These are phyloP conservation scores for Alternaria gaisen DNA, from an alignment of 2,329 filamentous ascomycete genomes.

Conservation along the genomic window DNA sequence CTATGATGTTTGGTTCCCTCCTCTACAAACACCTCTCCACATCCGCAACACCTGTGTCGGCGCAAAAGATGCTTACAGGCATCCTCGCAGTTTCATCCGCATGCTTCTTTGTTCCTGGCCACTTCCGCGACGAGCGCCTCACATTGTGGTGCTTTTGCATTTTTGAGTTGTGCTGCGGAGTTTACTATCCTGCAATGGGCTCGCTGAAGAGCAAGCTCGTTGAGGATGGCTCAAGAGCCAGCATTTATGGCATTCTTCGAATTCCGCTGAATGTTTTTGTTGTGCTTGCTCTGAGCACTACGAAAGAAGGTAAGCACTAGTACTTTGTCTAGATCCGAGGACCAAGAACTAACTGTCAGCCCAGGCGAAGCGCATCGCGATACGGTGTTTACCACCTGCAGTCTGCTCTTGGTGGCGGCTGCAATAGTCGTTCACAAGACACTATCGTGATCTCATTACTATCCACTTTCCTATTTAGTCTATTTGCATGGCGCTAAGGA, in stretches of 20 bases:
- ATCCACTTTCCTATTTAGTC: neutral
- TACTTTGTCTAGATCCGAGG: neutral
- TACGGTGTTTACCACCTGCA: conserved; percentile 43
- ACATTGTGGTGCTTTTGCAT: conserved; percentile 67
- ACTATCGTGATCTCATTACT: conserved; percentile 21
- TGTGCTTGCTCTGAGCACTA: conserved; percentile 44
- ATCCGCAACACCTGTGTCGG: conserved; percentile 26
- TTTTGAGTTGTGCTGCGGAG: conserved; percentile 65
- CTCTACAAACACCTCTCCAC: conserved; percentile 56
- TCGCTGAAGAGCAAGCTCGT: conserved; percentile 64
- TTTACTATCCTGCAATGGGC: conserved; percentile 66
- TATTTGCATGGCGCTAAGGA: neutral
- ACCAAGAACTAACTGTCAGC: conserved; percentile 15
- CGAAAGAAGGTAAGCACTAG: conserved; percentile 39
- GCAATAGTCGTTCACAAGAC: conserved; percentile 39
- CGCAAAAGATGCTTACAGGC: conserved; percentile 41
- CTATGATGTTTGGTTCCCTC: conserved; percentile 67
- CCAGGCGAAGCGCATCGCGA: conserved; percentile 43
- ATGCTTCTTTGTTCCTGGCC: conserved; percentile 47
- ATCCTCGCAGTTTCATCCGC: conserved; percentile 38
- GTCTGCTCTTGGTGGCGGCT: conserved; percentile 38
- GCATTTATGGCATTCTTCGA: conserved; percentile 66
- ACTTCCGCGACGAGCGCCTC: conserved; percentile 56
- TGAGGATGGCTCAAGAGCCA: conserved; percentile 63
- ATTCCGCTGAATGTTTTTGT: conserved; percentile 63